Evolutionary conservation across 106 monocot genomes (phyloP), one percentile per base, ranked within the genome.

Genomic region (Hemerocallis citrina): DNA sequence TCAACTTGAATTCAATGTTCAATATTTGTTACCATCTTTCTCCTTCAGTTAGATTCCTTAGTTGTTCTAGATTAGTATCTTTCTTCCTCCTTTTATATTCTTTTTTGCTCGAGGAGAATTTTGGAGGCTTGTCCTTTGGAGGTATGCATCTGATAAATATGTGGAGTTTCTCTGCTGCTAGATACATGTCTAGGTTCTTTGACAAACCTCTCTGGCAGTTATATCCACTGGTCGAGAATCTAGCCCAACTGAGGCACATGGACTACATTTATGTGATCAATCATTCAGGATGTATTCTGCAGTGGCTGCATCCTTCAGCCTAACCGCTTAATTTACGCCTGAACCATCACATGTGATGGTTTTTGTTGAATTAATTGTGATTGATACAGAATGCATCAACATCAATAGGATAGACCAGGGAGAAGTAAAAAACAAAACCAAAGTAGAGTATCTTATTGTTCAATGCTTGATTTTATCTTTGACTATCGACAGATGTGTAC

Each of bases 401-500:
- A 21, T 57, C 19, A 20, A 20, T 35, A 35, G n/a, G 35, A 3
- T 9, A 54, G n/a, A 6, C 12, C 0, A 51, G 28, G 4, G 2
- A 11, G 51, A 11, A 27, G 7, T 23, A 27, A 10, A 28, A 27
- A 1, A 27, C 2, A 24, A 5, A 51, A 6, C 51, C 9, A 51
- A 36, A 57, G 36, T 35, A 3, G 3, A 35, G 57, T 35, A 36
- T 19, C 31, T 55, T 17, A 34, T 33, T 55, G 17, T n/a, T 16
- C 8, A 52, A 15, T 13, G 40, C 5, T 14, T 44, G 46, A 59
- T 67, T 51, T 37, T 23, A 42, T 6, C 25, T 62, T 68, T 81
- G 33, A 74, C 68, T 45, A 21, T 50, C 31, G 20, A 19, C 77
- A 93, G 94, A 95, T 77, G 41, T 89, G 5, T 89, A 95, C 58